A percentile compares a stretch with the other conserved stretches of the same genome.
Conservation (phyloP, 2,329 filamentous ascomycete genomes). For the Arthrobotrys sinensis region DNA sequence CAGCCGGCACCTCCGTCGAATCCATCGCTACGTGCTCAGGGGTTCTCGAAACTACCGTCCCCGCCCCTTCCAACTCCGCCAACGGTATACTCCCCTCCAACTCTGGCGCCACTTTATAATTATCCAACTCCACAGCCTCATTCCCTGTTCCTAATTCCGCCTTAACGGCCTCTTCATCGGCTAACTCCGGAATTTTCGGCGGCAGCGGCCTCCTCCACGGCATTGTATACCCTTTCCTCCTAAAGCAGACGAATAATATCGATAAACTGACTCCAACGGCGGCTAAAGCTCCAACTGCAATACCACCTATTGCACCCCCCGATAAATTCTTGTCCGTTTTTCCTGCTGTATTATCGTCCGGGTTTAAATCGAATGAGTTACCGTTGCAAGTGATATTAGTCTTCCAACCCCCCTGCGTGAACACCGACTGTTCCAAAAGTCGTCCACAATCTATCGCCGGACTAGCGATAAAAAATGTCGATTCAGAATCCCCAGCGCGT, state of each 20-base stretch:
- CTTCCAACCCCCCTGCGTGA: not conserved
- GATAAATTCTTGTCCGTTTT: not conserved
- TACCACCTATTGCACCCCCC: slow-evolving; percentile 3
- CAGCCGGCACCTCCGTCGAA: not conserved
- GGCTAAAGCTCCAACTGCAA: not conserved
- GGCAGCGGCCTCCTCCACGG: not conserved
- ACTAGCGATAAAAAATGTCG: slow-evolving; percentile 2
- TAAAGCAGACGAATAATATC: not conserved
- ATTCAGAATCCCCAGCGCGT: not conserved
- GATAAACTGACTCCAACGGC: not conserved
- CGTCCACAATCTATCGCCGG: slow-evolving; percentile 1
- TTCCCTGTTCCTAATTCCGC: not conserved
- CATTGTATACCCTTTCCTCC: slow-evolving; percentile 16
- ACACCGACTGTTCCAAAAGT: not conserved
- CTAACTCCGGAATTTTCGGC: slow-evolving; percentile 7
- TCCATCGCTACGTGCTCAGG: not conserved
- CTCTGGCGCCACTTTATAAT: slow-evolving; percentile 11
- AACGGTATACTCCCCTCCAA: slow-evolving; percentile 23
- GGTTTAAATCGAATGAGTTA: not conserved
- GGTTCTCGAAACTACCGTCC: not conserved
- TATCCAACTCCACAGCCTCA: slow-evolving; percentile 9
- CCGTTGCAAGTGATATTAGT: slow-evolving; percentile 15
- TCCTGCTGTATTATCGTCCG: not conserved
- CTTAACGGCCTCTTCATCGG: slow-evolving; percentile 4
- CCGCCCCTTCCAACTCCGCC: slow-evolving; percentile 25